phyloP scores from a whole-genome alignment of 768 basidiomycete species.

The Kwoniella sp. region DNA sequence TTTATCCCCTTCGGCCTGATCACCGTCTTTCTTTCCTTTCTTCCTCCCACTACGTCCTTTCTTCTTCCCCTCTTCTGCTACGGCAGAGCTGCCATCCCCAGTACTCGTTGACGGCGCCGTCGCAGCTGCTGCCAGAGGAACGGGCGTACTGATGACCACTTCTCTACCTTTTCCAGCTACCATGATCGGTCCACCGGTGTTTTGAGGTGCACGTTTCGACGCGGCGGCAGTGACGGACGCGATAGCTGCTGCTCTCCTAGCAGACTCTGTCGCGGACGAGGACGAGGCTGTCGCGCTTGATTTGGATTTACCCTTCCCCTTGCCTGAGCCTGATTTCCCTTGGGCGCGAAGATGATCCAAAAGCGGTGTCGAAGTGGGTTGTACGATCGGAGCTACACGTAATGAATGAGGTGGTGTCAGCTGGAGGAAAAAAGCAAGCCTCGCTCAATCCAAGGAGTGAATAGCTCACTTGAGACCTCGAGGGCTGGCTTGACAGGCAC shows the following conservation, averaged over 20 bases:
- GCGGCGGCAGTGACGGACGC: conserved; percentile 38
- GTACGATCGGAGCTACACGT: conserved; percentile 40
- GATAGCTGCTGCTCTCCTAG: conserved; percentile 32
- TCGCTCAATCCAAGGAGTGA: conserved; percentile 54
- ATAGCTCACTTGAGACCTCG: conserved; percentile 51
- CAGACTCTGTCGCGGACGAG: conserved; percentile 22
- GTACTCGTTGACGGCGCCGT: conserved; percentile 2
- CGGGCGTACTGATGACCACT: conserved; percentile 25
- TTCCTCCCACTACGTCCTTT: conserved; percentile 13
- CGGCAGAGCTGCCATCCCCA: background rate
- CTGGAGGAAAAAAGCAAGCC: background rate
- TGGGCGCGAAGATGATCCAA: conserved; percentile 81
- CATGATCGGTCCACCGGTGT: conserved; percentile 27
- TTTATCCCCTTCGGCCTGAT: background rate
- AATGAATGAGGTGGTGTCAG: background rate
- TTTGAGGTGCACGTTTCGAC: conserved; percentile 34
- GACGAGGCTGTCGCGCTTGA: conserved; percentile 17
- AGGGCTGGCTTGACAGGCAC: conserved; percentile 63
- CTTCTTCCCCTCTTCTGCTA: conserved; percentile 22
- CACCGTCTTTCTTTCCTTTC: conserved; percentile 19
- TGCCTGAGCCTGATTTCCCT: conserved; percentile 59
- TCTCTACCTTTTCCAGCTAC: conserved; percentile 47
- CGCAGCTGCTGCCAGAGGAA: background rate
- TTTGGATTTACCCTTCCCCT: conserved; percentile 22
- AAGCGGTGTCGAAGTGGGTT: conserved; percentile 83